These are phyloP conservation scores for Simmondsia chinensis DNA, from an alignment of 148 eudicot species.

Conservation along the genomic window DNA sequence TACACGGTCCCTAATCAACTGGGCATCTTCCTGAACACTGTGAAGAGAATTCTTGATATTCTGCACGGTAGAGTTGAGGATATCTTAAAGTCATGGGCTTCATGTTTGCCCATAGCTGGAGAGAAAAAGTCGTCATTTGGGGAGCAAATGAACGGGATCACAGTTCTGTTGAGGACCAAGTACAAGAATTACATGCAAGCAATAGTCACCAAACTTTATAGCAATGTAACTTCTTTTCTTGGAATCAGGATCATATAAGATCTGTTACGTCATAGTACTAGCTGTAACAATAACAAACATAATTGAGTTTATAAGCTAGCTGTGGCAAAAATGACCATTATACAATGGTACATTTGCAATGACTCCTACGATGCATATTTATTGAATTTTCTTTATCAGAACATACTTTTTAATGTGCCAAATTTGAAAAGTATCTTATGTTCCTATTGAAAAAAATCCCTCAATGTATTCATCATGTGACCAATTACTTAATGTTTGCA, in stretches of 20 bases:
- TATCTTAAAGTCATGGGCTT: slow-evolving; percentile 70
- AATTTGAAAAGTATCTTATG: too few relatives aligned
- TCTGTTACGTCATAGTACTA: too few relatives aligned
- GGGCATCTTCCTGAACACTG: slow-evolving; percentile 67
- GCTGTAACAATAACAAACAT: too few relatives aligned
- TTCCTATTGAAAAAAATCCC: too few relatives aligned
- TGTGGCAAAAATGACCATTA: neutral
- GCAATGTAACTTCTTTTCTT: slow-evolving; percentile 40
- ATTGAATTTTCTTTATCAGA: too few relatives aligned
- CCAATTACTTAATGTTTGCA: too few relatives aligned
- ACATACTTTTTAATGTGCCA: too few relatives aligned
- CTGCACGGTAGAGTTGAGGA: slow-evolving; percentile 70
- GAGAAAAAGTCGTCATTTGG: slow-evolving; percentile 64
- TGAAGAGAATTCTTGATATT: slow-evolving; percentile 78
- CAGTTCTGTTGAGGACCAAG: slow-evolving; percentile 68
- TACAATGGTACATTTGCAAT: too few relatives aligned
- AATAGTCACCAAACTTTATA: slow-evolving; percentile 50
- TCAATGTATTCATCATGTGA: too few relatives aligned
- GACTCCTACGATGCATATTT: too few relatives aligned
- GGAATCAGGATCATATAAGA: too few relatives aligned
- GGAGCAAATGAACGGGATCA: slow-evolving; percentile 76
- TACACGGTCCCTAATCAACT: slow-evolving; percentile 63
- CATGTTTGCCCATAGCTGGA: slow-evolving; percentile 45
- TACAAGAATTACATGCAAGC: slow-evolving; percentile 87
- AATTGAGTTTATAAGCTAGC: neutral